Conservation (phyloP, 352 stramenopile species). For the Globisporangium abappressorium region DNA sequence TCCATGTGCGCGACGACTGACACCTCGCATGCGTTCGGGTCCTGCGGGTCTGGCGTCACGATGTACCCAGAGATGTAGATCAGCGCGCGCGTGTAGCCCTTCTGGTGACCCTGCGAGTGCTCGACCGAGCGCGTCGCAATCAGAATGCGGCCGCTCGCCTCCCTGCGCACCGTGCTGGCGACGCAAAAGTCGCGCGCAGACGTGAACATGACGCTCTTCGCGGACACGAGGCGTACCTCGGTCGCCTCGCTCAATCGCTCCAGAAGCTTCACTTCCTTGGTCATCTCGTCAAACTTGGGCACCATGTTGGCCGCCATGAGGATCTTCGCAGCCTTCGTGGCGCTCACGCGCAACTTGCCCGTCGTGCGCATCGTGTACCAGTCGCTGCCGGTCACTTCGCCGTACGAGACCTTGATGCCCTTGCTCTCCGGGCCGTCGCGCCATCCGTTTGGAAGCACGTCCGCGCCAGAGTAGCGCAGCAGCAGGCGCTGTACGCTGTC, state of each 20-base stretch:
- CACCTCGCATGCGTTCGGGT: constrained; percentile 66
- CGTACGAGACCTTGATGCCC: constrained; percentile 73
- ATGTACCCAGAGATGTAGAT: constrained; percentile 72
- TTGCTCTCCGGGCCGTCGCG: constrained; percentile 58
- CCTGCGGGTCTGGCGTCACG: constrained; percentile 50
- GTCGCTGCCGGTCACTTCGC: constrained; percentile 49
- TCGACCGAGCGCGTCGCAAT: constrained; percentile 76
- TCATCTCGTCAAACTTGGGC: constrained; percentile 81
- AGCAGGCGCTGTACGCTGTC: constrained; percentile 55
- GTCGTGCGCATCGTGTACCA: constrained; percentile 79
- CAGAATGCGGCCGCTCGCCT: constrained; percentile 48
- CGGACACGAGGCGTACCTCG: constrained; percentile 57
- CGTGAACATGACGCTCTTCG: constrained; percentile 77
- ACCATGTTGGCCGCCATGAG: constrained; percentile 58
- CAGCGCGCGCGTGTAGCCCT: constrained; percentile 42
- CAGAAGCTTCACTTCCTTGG: constrained; percentile 57
- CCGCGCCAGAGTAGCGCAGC: constrained; percentile 49
- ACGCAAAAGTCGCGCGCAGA: constrained; percentile 72
- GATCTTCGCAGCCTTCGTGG: constrained; percentile 45
- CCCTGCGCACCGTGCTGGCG: constrained; percentile 48
- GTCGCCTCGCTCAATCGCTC: constrained; percentile 65
- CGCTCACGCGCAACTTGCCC: constrained; percentile 51
- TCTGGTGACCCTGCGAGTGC: constrained; percentile 42
- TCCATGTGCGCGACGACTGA: constrained; percentile 78
- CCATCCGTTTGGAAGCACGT: constrained; percentile 68